Base-by-base conservation (phyloP, 2,329 filamentous ascomycete species). In the Gaeumannomyces tritici region DNA sequence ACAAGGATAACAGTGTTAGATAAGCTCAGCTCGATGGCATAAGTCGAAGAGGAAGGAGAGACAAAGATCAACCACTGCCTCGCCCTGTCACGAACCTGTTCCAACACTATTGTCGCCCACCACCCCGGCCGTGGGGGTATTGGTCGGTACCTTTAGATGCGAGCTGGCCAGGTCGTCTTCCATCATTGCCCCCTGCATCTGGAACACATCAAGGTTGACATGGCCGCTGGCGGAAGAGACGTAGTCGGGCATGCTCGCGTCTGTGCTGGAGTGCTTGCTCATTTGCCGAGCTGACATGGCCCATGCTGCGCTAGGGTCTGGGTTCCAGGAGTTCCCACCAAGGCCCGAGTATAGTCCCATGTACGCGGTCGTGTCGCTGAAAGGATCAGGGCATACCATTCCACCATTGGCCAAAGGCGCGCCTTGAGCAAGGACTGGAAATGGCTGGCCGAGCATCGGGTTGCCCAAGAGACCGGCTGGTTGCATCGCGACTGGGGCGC, bases 201-300 rank as follows among this genome's bases (percentile, higher is more conserved):
- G 69, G 64, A 74, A 69, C 24, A 67, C 62, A 6, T 70, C 64
- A 9, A 63, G 58, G 54, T 63, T 67, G n/a, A 64, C 60, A 31
- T 64, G 63, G 27, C 66, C 65, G 29, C 62, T 61, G 13, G 63
- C 62, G 2, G 64, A 63, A 1, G 70, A 66, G 4, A 69, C 59
- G 60, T 76, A 80, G 65, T 80, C 76, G 1, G 74, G 72, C 76
- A 80, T 77, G 68, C 72, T 77, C 7, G 68, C 67, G 65, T 80
- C 77, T 1, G 74, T 75, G 62, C 69, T 74, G 1, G 72, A 72
- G 35, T 73, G 61, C 59, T 66, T 68, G 59, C 61, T 65, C 2
- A 29, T 61, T 47, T 29, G 61, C 9, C 63, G 65, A 7, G 33
- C 12, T 15, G 59, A 62, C n/a, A 31, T 54, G 2, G 66, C 63